Conservation (phyloP, 768 basidiomycete species). For the Coprinopsis sp. region DNA sequence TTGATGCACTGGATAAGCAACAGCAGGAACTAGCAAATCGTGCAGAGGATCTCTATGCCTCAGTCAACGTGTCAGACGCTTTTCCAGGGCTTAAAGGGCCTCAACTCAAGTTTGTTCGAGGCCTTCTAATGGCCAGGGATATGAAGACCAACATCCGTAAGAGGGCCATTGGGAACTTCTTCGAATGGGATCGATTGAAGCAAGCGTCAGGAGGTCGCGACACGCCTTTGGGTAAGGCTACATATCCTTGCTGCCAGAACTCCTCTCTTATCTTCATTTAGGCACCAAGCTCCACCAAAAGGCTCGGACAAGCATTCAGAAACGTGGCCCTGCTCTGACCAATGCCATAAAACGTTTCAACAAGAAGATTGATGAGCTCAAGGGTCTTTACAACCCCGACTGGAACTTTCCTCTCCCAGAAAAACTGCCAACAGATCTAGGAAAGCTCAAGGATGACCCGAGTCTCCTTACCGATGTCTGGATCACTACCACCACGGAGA, state of each 20-base stretch:
- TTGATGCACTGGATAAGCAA: neutral
- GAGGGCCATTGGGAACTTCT: neutral
- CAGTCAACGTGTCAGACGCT: neutral
- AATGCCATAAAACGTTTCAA: slow-evolving; percentile 21
- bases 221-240: neutral
- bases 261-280: slow-evolving; percentile 8
- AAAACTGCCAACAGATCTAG: slow-evolving; percentile 27
- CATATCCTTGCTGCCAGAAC: neutral
- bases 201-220: neutral
- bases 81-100: neutral
- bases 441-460: slow-evolving; percentile 17
- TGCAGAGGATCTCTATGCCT: neutral
- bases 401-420: slow-evolving; percentile 29
- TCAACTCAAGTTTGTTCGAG: neutral
- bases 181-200: neutral
- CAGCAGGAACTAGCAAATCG: neutral
- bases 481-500: slow-evolving; percentile 5
- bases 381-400: slow-evolving; percentile 11
- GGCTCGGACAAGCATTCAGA: slow-evolving; percentile 26
- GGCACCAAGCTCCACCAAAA: slow-evolving; percentile 19
- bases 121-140: neutral
- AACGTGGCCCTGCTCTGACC: slow-evolving; percentile 25
- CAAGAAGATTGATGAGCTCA: slow-evolving; percentile 19
- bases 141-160: neutral
- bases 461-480: slow-evolving; percentile 36